Conservation (phyloP, 176 grass and related monocot species). For the Eleusine indica region DNA sequence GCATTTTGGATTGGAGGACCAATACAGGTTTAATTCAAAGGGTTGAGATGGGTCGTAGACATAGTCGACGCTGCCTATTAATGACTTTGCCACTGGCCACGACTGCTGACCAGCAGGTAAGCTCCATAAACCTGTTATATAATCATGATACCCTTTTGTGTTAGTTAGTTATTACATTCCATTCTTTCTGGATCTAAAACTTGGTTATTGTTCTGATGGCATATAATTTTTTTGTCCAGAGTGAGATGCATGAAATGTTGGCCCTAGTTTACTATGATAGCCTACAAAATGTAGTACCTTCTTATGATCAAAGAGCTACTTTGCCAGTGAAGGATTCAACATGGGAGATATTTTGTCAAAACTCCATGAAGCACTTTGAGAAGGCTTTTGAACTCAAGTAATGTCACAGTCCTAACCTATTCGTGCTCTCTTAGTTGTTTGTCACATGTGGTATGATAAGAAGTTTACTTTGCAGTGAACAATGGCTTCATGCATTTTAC, state of each 20-base stretch:
- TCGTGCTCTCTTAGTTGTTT: slow-evolving; percentile 36
- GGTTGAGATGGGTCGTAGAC: slow-evolving; percentile 84
- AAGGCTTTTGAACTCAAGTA: slow-evolving; percentile 94
- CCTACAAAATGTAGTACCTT: slow-evolving; percentile 95
- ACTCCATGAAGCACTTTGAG: slow-evolving; percentile 92
- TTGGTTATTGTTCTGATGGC: slow-evolving; percentile 15
- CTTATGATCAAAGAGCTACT: slow-evolving; percentile 94
- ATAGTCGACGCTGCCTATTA: slow-evolving; percentile 82
- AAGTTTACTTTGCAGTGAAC: slow-evolving; percentile 55
- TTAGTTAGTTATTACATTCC: slow-evolving; percentile 16
- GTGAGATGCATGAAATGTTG: slow-evolving; percentile 87
- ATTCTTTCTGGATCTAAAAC: slow-evolving; percentile 20
- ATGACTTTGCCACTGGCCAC: slow-evolving; percentile 76
- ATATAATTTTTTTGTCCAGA: slow-evolving; percentile 50
- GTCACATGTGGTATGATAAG: slow-evolving; percentile 32
- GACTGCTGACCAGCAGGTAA: slow-evolving; percentile 63
- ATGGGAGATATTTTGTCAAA: slow-evolving; percentile 80
- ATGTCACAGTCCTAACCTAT: slow-evolving; percentile 11
- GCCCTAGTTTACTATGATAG: slow-evolving; percentile 95
- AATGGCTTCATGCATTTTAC: slow-evolving; percentile 98
- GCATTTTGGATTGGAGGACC: slow-evolving; percentile 86
- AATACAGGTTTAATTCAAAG: slow-evolving; percentile 76
- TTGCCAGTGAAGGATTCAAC: slow-evolving; percentile 80
- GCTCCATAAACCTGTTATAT: neutral
- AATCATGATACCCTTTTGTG: slow-evolving; percentile 20